Evolutionary conservation across 345 rosid genomes (phyloP), one percentile per base, ranked within the genome.

Genomic region (Eucalyptus leucophloia): DNA sequence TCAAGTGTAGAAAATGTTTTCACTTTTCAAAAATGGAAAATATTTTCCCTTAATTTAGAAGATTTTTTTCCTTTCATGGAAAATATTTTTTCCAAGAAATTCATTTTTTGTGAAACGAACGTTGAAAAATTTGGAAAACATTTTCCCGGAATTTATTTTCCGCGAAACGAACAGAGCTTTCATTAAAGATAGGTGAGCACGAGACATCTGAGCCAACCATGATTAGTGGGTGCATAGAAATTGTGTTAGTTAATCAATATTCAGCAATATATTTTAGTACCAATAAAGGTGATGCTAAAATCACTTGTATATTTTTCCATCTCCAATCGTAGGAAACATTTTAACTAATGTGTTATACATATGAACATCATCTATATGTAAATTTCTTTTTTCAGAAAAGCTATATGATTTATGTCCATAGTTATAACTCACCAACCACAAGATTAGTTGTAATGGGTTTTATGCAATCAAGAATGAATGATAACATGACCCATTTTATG

Each of bases 191-290:
- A 2, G 28, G 28, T 37, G 8, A 42, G 47, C 30, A 77, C 0
- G 5, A 21, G 16, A 77, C 16, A 4, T 4, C 5, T 19, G 0
- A 77, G 28, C 1, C 0, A 2, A 12, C 14, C 30, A 40, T 2
- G 9, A 8, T 21, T 0, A 11, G 15, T 5, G 16, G 28, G 15
- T 13, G 3, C 83, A 77, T 1, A 4, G 0, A 40, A 21, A 37
- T 21, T 7, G 15, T 77, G 45, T 37, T 19, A 3, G 26, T 72
- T 6, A 13, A 21, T 37, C 13, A 72, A 37, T 40, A 72, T 21
- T 65, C 19, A 65, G 3, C 77, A 15, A n/a, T n/a, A 65, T 2
- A 65, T n/a, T 65, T 28, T 13, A 28, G 69, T 26, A 12, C 8
- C 16, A 13, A 60, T 28, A 3, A 60, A 60, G 34, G 4, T 3